Base-by-base conservation (phyloP, 164 flowering plant species). In the Malania oleifera region DNA sequence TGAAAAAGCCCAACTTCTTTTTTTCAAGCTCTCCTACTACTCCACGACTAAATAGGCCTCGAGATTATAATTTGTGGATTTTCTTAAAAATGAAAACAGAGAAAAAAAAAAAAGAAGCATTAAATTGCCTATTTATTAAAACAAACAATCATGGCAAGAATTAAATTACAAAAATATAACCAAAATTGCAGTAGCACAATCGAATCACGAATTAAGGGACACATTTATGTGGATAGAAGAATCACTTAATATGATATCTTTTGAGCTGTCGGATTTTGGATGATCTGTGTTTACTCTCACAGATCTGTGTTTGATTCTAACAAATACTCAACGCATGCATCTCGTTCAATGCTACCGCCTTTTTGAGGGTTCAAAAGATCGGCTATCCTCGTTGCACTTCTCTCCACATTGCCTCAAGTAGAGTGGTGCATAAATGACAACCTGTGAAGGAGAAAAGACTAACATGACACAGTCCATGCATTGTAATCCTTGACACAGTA, bases 211-310 rank as follows among this genome's bases (percentile, higher is more conserved):
- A 35, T 56, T 1, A 25, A 87, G 76, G 5, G 81, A 73, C 35
- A 84, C 87, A 65, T 78, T 69, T 49, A 87, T 82, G 43, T 76
- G 72, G 14, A 87, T 31, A 22, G 70, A 64, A 31, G 97, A 73
- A 37, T 87, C 79, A 0, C 84, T 81, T 28, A 82, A 63, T 54
- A 84, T 56, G 23, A 74, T 56, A 10, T 72, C 82, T 54, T 67
- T 81, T 1, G 72, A 38, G 60, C 74, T 77, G 10, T 77, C 77
- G 29, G 77, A 62, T 68, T 78, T 80, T 22, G 90, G 91, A 54
- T 85, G 87, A 19, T 78, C 73, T 14, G 87, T 61, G 51, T 61
- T 70, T 46, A 89, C 61, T 68, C 84, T 74, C 73, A 74, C 51
- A 82, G 43, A 60, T 79, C 79, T 67, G 70, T 68, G 41, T 68